phyloP scores from a whole-genome alignment of 106 monocot genomes.

The Dendrobium officinale region DNA sequence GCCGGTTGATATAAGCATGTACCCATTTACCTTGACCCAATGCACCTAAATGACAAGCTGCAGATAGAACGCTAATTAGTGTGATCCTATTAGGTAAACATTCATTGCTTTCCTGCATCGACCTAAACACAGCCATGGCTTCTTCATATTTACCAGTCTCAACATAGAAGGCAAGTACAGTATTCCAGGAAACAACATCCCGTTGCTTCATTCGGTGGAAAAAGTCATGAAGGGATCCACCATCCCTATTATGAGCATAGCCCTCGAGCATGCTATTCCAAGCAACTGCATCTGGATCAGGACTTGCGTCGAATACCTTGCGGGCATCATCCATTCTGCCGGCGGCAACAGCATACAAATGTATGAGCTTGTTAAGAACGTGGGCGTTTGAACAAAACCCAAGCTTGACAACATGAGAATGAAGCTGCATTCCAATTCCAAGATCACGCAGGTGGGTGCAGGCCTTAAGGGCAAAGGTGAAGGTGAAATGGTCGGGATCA shows the following conservation, averaged over 20 bases:
- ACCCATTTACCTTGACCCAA: slow-evolving; percentile 45
- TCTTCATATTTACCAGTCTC: slow-evolving; percentile 27
- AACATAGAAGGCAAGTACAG: slow-evolving; percentile 31
- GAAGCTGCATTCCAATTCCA: slow-evolving; percentile 34
- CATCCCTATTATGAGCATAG: slow-evolving; percentile 34
- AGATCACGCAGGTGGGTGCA: slow-evolving; percentile 24
- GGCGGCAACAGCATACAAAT: slow-evolving; percentile 37
- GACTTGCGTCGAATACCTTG: slow-evolving; percentile 56
- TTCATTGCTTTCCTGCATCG: slow-evolving; percentile 31
- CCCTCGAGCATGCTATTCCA: slow-evolving; percentile 68
- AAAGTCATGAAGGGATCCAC: slow-evolving; percentile 19
- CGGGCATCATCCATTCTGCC: slow-evolving; percentile 28
- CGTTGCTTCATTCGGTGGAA: slow-evolving; percentile 30
- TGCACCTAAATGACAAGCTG: slow-evolving; percentile 30
- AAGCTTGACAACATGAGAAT: slow-evolving; percentile 30
- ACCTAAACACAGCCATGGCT: slow-evolving; percentile 29
- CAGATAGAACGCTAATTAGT: slow-evolving; percentile 32
- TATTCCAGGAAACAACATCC: slow-evolving; percentile 64
- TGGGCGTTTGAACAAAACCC: slow-evolving; percentile 26
- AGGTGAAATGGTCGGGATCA: slow-evolving; percentile 45
- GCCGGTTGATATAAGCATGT: slow-evolving; percentile 34
- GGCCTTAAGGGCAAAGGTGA: slow-evolving; percentile 64
- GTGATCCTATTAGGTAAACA: slow-evolving; percentile 32
- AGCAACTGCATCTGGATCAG: slow-evolving; percentile 39
- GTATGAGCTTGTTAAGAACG: slow-evolving; percentile 57